Conservation (phyloP, 1,284 basidiomycete genomes). For the Vanrija humicola region DNA sequence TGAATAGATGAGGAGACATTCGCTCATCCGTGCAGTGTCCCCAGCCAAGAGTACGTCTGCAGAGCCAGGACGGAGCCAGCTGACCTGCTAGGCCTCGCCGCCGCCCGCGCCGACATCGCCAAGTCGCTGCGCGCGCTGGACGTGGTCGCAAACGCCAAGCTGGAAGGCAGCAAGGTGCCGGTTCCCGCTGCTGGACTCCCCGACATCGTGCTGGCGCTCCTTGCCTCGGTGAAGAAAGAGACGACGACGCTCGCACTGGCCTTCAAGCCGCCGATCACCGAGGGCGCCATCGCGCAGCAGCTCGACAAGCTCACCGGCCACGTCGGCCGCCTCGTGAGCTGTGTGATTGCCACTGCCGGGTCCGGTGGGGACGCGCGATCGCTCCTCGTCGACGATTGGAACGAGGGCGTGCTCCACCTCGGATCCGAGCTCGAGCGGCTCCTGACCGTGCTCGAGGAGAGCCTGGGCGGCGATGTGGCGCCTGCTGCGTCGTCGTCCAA, state of each 20-base stretch:
- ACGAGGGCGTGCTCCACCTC: constrained; percentile 22
- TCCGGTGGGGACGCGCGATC: not conserved
- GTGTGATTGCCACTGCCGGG: constrained; percentile 24
- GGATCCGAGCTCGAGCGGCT: constrained; percentile 23
- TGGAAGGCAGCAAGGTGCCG: not conserved
- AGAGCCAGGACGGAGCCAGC: not conserved
- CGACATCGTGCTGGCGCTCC: constrained; percentile 23
- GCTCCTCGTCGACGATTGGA: constrained; percentile 33
- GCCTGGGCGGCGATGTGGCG: constrained; percentile 3
- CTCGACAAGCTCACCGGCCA: constrained; percentile 34
- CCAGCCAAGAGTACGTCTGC: no score
- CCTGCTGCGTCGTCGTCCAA: not conserved
- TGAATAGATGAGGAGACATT: no score
- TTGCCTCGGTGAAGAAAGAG: constrained; percentile 21
- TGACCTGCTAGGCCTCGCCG: constrained; percentile 2
- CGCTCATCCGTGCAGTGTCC: no score
- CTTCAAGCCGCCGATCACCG: constrained; percentile 41
- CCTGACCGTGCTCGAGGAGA: constrained; percentile 22
- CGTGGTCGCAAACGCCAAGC: not conserved
- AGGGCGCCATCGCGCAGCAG: constrained; percentile 27
- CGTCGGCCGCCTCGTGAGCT: constrained; percentile 28
- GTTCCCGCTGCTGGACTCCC: constrained; percentile 23
- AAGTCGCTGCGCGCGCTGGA: constrained; percentile 4
- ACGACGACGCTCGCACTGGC: constrained; percentile 36
- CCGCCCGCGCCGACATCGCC: not conserved